These are phyloP conservation scores for Nitzschia sp. DNA, from an alignment of 108 stramenopile species.

Conservation along the genomic window DNA sequence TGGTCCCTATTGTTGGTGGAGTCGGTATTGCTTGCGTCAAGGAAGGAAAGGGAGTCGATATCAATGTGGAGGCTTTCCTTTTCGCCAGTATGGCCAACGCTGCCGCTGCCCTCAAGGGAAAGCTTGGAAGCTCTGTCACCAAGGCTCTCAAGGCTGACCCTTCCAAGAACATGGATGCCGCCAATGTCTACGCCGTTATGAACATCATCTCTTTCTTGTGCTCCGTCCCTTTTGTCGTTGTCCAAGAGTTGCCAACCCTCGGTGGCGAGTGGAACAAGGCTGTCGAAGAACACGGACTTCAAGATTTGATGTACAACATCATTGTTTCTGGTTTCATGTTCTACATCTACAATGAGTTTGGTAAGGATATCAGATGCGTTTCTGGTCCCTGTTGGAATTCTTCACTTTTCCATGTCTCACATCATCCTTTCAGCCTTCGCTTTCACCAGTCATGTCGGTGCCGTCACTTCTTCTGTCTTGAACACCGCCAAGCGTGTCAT, in stretches of 20 bases:
- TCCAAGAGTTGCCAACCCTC: conserved; percentile 70
- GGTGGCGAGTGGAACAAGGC: conserved; percentile 64
- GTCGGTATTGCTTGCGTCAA: conserved; percentile 89
- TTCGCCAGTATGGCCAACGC: conserved; percentile 92
- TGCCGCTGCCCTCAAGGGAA: conserved; percentile 85
- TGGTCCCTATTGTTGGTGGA: conserved; percentile 92
- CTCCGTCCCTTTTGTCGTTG: conserved; percentile 86
- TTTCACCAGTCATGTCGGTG: conserved; percentile 82
- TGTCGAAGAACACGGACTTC: conserved; percentile 48
- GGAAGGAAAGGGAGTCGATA: conserved; percentile 88
- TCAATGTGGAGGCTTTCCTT: conserved; percentile 87
- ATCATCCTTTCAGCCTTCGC: conserved; percentile 65
- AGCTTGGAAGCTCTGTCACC: conserved; percentile 85
- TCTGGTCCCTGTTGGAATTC: not conserved
- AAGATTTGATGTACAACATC: conserved; percentile 66
- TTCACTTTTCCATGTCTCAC: not conserved
- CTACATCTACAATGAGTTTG: conserved; percentile 94
- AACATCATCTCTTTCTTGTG: conserved; percentile 90
- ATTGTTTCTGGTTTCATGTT: conserved; percentile 87
- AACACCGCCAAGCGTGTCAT: conserved; percentile 92
- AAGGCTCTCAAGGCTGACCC: conserved; percentile 80
- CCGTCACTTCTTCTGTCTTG: conserved; percentile 82
- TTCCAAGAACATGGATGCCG: conserved; percentile 93
- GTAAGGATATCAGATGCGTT: conserved; percentile 1
- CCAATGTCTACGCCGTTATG: conserved; percentile 94